These are phyloP conservation scores for Yamadazyma triangularis DNA, from an alignment of 1,139 yeast species.

Conservation along the genomic window DNA sequence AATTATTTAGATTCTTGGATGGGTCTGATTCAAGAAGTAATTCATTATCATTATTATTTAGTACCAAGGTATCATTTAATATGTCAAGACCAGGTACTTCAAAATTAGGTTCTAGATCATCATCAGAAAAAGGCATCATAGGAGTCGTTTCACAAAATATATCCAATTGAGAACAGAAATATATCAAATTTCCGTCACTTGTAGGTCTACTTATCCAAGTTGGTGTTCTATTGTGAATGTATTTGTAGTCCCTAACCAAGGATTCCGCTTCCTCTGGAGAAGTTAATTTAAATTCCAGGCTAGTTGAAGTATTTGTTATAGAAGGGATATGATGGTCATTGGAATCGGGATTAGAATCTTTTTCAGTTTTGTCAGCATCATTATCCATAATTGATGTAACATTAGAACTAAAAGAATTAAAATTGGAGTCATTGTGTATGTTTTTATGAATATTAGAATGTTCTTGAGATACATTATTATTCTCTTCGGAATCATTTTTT, in stretches of 20 bases:
- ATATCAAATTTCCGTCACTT: slow-evolving; percentile 51
- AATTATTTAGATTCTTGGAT: slow-evolving; percentile 17
- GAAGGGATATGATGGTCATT: slow-evolving; percentile 1
- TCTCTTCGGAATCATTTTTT: background rate
- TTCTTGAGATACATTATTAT: too few species aligned
- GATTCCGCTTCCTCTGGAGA: slow-evolving; percentile 32
- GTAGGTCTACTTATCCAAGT: slow-evolving; percentile 57
- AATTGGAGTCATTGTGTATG: slow-evolving; percentile 5
- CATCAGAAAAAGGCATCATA: slow-evolving; percentile 20
- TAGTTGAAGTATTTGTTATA: background rate
- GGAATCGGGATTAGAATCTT: slow-evolving; percentile 1
- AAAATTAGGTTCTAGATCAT: slow-evolving; percentile 18
- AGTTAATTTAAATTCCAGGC: slow-evolving; percentile 3
- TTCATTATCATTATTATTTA: slow-evolving; percentile 7
- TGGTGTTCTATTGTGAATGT: slow-evolving; percentile 23
- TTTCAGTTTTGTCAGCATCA: slow-evolving; percentile 1
- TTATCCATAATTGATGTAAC: slow-evolving; percentile 4
- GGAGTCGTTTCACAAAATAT: slow-evolving; percentile 58
- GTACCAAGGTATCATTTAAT: slow-evolving; percentile 20
- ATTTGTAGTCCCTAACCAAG: slow-evolving; percentile 27
- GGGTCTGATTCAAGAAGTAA: slow-evolving; percentile 1
- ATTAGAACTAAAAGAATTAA: slow-evolving; percentile 9
- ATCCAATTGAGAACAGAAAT: slow-evolving; percentile 55
- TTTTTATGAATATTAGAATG: background rate
- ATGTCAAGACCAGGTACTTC: slow-evolving; percentile 26